phyloP scores from a whole-genome alignment of 768 basidiomycete genomes.

The Hygrophoropsis aurantiaca region DNA sequence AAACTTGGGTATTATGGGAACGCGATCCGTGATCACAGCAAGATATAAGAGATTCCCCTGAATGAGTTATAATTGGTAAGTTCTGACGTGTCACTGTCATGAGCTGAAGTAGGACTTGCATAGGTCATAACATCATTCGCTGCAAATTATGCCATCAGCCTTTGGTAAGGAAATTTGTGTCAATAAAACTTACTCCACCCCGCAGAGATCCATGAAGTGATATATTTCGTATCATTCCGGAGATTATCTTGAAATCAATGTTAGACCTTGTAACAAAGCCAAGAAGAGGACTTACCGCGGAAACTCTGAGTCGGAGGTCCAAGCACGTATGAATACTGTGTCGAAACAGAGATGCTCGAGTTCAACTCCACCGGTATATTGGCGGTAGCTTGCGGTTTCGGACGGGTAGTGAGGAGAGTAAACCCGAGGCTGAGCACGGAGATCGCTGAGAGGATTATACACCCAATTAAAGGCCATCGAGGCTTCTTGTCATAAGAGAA shows the following conservation, averaged over 20 bases:
- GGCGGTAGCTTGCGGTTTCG: neutral
- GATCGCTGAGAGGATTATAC: slow-evolving; percentile 23
- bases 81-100: neutral
- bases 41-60: slow-evolving; percentile 62
- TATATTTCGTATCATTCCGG: slow-evolving; percentile 57
- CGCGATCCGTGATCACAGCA: slow-evolving; percentile 54
- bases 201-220: slow-evolving; percentile 75
- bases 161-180: neutral
- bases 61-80: slow-evolving; percentile 26
- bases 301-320: slow-evolving; percentile 60
- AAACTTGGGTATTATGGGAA: slow-evolving; percentile 60
- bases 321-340: slow-evolving; percentile 15
- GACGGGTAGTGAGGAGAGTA: slow-evolving; percentile 1
- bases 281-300: slow-evolving; percentile 40
- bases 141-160: slow-evolving; percentile 21
- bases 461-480: neutral
- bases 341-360: neutral
- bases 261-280: neutral
- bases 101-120: slow-evolving; percentile 32
- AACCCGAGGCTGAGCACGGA: slow-evolving; percentile 22
- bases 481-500: neutral
- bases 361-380: neutral
- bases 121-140: slow-evolving; percentile 82
- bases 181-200: slow-evolving; percentile 63
- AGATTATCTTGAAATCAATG: slow-evolving; percentile 55